phyloP scores from a whole-genome alignment of 2,329 filamentous ascomycete species.

The Colletotrichum tofieldiae region DNA sequence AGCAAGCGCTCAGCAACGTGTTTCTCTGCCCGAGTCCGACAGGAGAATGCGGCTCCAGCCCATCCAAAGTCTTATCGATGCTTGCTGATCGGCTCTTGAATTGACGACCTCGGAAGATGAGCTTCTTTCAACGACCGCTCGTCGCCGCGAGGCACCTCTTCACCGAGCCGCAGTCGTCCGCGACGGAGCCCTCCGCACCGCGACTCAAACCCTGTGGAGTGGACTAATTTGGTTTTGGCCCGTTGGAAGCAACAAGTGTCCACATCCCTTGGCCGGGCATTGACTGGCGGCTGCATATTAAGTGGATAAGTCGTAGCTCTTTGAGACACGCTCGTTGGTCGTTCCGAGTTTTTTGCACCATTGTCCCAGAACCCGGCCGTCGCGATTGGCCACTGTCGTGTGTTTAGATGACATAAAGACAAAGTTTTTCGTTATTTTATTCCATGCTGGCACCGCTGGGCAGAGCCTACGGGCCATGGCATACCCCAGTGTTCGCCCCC shows the following conservation, averaged over 20 bases:
- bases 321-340: conserved; percentile 9
- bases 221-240: neutral
- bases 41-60: conserved; percentile 31
- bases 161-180: neutral
- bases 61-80: neutral
- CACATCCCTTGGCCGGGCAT: conserved; percentile 2
- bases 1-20: neutral
- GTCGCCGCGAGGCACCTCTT: neutral
- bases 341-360: neutral
- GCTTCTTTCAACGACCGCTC: conserved; percentile 38
- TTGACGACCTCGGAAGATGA: neutral
- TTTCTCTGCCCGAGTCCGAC: neutral
- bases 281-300: conserved; percentile 26
- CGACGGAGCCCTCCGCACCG: neutral
- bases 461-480: neutral
- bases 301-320: neutral
- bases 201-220: conserved; percentile 2
- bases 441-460: neutral
- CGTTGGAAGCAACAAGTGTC: conserved; percentile 3
- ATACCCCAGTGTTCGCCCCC: conserved; percentile 2
- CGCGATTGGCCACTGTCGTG: neutral
- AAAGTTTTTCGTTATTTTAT: conserved; percentile 14
- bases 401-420: conserved; percentile 2
- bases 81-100: conserved; percentile 3
- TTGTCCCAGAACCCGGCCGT: neutral